Evolutionary conservation across 2,329 filamentous ascomycete species (phyloP).

Genomic region (Chaetomium globosum): DNA sequence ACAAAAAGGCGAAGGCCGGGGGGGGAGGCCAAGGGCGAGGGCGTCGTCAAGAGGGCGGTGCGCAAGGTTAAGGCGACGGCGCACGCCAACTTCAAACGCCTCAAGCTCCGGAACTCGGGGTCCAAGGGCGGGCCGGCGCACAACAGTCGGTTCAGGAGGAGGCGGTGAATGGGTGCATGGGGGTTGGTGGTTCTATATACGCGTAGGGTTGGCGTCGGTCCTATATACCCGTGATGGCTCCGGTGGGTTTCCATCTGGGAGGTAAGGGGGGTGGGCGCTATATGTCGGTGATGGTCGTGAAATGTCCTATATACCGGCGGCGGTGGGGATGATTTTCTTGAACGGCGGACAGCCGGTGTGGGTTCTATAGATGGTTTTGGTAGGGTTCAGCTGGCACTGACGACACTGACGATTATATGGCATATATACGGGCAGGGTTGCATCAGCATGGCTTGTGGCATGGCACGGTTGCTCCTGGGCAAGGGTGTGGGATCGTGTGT

Average conservation of each 20-base stretch:
- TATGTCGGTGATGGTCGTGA: too few relatives aligned
- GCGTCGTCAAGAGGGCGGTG: constrained; percentile 54
- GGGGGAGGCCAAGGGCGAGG: constrained; percentile 42
- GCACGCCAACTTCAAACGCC: constrained; percentile 66
- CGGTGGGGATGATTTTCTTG: too few relatives aligned
- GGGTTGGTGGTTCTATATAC: not conserved
- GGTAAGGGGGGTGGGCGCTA: too few relatives aligned
- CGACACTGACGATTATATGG: not conserved
- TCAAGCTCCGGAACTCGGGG: constrained; percentile 65
- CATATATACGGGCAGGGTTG: not conserved
- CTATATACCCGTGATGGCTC: not conserved
- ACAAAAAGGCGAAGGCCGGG: constrained; percentile 31
- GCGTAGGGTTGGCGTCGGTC: not conserved
- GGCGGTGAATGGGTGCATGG: constrained; percentile 40
- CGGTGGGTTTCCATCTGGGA: too few relatives aligned
- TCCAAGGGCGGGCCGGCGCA: constrained; percentile 63
- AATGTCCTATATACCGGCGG: too few relatives aligned
- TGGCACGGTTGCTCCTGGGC: not conserved
- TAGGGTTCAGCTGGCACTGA: too few relatives aligned
- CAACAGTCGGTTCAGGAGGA: constrained; percentile 61
- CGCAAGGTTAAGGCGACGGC: constrained; percentile 67
- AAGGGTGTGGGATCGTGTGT: not conserved
- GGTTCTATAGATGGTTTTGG: too few relatives aligned
- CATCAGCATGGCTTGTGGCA: constrained; percentile 2
- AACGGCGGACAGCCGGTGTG: too few relatives aligned